Conservation (phyloP, 2,329 filamentous ascomycete species). For the Neopestalotiopsis sp. region DNA sequence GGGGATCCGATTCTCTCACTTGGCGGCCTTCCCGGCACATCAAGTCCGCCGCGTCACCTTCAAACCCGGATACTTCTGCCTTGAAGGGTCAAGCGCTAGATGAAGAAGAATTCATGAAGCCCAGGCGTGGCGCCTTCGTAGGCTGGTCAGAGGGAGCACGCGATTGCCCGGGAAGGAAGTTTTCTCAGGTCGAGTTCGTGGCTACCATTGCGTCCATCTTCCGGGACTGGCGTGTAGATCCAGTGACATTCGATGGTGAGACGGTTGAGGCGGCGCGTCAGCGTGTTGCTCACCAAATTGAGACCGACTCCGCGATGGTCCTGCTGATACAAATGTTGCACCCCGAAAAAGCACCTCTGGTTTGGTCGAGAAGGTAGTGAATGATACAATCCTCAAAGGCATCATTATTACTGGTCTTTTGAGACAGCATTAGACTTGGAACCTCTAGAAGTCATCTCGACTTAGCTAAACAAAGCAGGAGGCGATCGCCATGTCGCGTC, state of each 20-base stretch:
- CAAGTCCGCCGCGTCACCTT: neutral
- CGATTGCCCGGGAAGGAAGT: constrained; percentile 37
- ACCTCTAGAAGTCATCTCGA: too few relatives aligned
- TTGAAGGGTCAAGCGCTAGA: neutral
- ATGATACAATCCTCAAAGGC: neutral
- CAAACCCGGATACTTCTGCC: neutral
- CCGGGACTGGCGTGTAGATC: constrained; percentile 30
- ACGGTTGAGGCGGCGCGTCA: constrained; percentile 1
- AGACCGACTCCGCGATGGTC: neutral
- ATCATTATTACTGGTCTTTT: too few relatives aligned
- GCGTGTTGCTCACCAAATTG: constrained; percentile 16
- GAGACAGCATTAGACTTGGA: too few relatives aligned
- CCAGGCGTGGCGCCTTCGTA: constrained; percentile 26
- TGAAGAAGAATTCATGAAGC: constrained; percentile 5
- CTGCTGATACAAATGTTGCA: constrained; percentile 23
- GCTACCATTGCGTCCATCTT: constrained; percentile 35
- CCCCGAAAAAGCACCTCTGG: constrained; percentile 12
- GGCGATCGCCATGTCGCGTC: too few relatives aligned
- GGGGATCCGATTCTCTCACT: constrained; percentile 27
- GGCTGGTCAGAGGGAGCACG: constrained; percentile 38
- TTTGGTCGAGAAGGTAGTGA: neutral
- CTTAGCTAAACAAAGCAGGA: too few relatives aligned
- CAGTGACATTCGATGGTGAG: constrained; percentile 25
- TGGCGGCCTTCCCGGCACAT: constrained; percentile 30
- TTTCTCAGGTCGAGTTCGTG: constrained; percentile 41